Percentiles rank a stretch among this genome's conserved stretches.
These are phyloP conservation scores for Raddia guianensis DNA, from an alignment of 176 grass and related monocot genomes.

Conservation along the genomic window DNA sequence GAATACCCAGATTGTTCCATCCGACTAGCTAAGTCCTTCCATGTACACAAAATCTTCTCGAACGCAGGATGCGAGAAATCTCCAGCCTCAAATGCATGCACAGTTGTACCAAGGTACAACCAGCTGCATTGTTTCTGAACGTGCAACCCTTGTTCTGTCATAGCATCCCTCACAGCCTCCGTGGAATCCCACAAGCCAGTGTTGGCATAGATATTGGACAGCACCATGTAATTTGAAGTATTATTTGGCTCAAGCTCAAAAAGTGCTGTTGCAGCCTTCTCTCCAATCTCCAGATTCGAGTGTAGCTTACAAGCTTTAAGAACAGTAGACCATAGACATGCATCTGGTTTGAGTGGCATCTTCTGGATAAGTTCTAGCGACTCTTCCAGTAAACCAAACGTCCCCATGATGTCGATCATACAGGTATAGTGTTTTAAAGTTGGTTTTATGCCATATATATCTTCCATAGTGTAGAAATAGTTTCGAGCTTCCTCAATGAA, in stretches of 20 bases:
- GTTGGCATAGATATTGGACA: constrained; percentile 66
- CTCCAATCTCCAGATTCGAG: constrained; percentile 64
- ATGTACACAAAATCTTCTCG: constrained; percentile 46
- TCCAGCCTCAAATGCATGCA: constrained; percentile 62
- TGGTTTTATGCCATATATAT: constrained; percentile 58
- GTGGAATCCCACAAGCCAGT: constrained; percentile 59
- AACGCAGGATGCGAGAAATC: constrained; percentile 58
- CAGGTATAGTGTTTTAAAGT: constrained; percentile 73
- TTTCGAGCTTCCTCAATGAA: constrained; percentile 46
- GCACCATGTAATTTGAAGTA: constrained; percentile 60
- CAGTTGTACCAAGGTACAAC: constrained; percentile 44
- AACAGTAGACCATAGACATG: constrained; percentile 67
- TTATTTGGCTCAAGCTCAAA: constrained; percentile 73
- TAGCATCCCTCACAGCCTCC: constrained; percentile 51
- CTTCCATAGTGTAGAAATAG: constrained; percentile 65
- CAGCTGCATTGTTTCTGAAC: constrained; percentile 53
- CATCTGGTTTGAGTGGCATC: constrained; percentile 66
- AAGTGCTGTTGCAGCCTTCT: constrained; percentile 60
- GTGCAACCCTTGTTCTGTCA: constrained; percentile 54
- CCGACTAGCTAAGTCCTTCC: constrained; percentile 50
- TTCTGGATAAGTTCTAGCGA: constrained; percentile 60
- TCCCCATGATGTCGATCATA: constrained; percentile 71
- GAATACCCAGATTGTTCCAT: constrained; percentile 59
- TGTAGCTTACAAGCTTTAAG: constrained; percentile 70
- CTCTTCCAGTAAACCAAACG: constrained; percentile 55